Percentiles rank a stretch among this genome's conserved stretches.
These are phyloP conservation scores for Microsporum audouinii DNA, from an alignment of 2,329 filamentous ascomycete species.

Conservation along the genomic window DNA sequence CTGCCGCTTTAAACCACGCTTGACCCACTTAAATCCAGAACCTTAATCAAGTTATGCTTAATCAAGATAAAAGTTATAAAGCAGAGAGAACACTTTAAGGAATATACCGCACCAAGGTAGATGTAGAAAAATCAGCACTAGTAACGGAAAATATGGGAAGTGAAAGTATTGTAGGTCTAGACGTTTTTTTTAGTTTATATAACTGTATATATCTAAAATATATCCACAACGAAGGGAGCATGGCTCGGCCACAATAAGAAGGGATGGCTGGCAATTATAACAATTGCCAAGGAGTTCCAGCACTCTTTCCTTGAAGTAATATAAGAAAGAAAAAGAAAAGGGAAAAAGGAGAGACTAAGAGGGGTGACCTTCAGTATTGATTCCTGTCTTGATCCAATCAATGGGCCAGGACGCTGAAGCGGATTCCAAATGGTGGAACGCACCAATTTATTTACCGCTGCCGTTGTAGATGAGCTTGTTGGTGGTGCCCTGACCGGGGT, in stretches of 20 bases:
- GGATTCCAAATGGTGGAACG: background rate
- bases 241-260: background rate
- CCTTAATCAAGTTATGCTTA: background rate
- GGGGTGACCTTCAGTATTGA: background rate
- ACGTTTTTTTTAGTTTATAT: background rate
- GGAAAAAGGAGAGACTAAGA: background rate
- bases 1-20: background rate
- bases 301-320: background rate
- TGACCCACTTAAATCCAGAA: no score
- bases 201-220: background rate
- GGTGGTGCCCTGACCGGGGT: conserved; percentile 18
- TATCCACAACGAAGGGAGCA: background rate
- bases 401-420: background rate
- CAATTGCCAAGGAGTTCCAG: background rate
- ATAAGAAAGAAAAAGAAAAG: background rate
- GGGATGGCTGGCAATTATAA: background rate
- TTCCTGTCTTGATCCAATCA: background rate
- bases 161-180: background rate
- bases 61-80: background rate
- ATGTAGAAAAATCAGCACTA: no score
- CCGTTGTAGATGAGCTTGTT: conserved; percentile 22
- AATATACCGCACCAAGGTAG: no score
- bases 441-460: conserved; percentile 1
- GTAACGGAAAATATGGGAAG: background rate
- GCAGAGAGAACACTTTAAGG: background rate